Base-by-base conservation (phyloP, 2,329 filamentous ascomycete genomes). In the Dendrostoma leiphaemia region DNA sequence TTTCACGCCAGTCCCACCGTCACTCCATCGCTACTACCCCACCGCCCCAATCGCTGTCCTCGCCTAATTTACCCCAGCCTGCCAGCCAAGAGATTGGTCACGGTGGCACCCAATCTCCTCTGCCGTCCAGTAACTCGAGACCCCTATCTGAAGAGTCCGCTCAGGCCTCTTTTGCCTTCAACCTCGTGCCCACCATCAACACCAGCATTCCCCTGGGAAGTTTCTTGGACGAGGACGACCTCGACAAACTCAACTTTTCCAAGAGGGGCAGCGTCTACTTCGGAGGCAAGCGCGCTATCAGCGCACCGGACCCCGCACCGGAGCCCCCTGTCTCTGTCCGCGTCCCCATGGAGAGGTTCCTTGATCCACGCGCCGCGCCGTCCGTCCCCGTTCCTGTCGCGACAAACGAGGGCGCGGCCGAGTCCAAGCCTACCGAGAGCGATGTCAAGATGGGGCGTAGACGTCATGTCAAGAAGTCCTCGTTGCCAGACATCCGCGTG, bases 191-290 rank as follows among this genome's bases (percentile, higher is more conserved):
- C 57, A 80, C 81, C 56, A 74, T 86, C 64, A 77, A 74, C 63
- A 78, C 83, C 46, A 65, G 70, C 54, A 84, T 86, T 62, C 82
- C 82, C 40, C 78, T 76, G 51, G 79, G 80, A 53, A 74, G 69
- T 62, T 71, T 85, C 52, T 70, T 84, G 59, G 82, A 83, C 58
- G 79, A 84, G 71, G 82, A 83, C 58, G 79, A 84, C 71, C 67
- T 86, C 63, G 75, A 71, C 60, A 73, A 74, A 53, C 68, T 86
- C 60, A 76, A 76, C 60, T 86, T 86, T 64, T 85, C 83, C 54
- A 83, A 84, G 59, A 76, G 83, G 61, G 83, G 83, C 60, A 86
- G 83, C 68, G 73, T 86, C 62, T 82, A 86, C 76, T 76, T 85
- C 64, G 76, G 78, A 58, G 77, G 75, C 50, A 77, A 77, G 64